phyloP scores from a whole-genome alignment of 495 filamentous ascomycete genomes.

The Hypoxylon perforatum region DNA sequence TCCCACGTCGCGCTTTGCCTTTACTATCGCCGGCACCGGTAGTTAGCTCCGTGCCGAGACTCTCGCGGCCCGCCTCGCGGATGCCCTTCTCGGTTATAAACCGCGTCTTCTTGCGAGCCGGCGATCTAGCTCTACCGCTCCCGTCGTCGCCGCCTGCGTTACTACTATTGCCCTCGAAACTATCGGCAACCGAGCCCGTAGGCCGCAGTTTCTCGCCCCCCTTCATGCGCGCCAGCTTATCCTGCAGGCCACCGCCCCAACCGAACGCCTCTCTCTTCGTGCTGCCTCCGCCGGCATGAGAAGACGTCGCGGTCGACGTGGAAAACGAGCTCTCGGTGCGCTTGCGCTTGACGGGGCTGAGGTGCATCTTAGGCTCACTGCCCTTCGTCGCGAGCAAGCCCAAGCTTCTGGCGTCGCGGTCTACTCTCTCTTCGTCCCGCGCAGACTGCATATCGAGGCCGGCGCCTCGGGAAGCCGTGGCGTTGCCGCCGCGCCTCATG shows the following conservation, averaged over 20 bases:
- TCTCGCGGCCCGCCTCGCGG: conserved; percentile 79
- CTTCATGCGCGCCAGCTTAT: conserved; percentile 64
- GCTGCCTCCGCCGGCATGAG: conserved; percentile 1
- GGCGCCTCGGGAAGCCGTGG: neutral
- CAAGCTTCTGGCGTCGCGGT: conserved; percentile 60
- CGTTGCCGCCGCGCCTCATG: conserved; percentile 56
- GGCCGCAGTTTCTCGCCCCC: conserved; percentile 59
- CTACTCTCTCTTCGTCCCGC: conserved; percentile 35
- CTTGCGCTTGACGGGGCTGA: conserved; percentile 82
- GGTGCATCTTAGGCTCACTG: conserved; percentile 62
- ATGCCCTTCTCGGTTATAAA: conserved; percentile 83
- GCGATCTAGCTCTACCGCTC: conserved; percentile 43
- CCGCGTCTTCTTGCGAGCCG: conserved; percentile 80
- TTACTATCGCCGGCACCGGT: conserved; percentile 36
- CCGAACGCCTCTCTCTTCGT: conserved; percentile 48
- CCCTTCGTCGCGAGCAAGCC: conserved; percentile 69
- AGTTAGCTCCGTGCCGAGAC: conserved; percentile 65
- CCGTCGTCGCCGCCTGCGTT: conserved; percentile 36
- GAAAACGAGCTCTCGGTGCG: conserved; percentile 55
- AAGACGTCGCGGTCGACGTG: conserved; percentile 6
- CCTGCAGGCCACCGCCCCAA: conserved; percentile 60
- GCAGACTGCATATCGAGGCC: conserved; percentile 7
- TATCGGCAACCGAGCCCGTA: neutral
- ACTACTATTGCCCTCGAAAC: conserved; percentile 6
- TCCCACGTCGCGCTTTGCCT: conserved; percentile 28